Percentiles rank a stretch among this genome's conserved stretches.
Conservation (phyloP, 352 stramenopile genomes). For the Phytophthora sp. region DNA sequence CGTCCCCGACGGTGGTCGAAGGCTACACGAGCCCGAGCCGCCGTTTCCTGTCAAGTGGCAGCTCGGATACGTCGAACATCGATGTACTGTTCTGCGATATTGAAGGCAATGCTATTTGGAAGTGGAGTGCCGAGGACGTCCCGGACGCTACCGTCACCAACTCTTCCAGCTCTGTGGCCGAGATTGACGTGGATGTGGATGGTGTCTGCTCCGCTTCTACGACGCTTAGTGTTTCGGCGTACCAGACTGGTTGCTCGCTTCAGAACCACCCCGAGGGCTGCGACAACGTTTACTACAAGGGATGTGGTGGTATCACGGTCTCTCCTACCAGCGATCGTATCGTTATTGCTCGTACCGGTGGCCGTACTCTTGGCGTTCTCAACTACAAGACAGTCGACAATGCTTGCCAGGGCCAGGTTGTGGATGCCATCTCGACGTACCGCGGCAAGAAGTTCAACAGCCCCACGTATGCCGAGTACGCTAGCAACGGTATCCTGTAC, state of each 20-base stretch:
- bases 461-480: slow-evolving; percentile 71
- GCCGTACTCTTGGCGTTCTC: slow-evolving; percentile 73
- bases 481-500: slow-evolving; percentile 69
- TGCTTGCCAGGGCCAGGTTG: slow-evolving; percentile 71
- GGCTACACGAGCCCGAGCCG: slow-evolving; percentile 44
- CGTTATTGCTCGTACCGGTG: slow-evolving; percentile 76
- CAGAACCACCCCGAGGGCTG: slow-evolving; percentile 74
- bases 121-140: slow-evolving; percentile 58
- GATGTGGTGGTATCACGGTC: slow-evolving; percentile 79
- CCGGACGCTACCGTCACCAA: slow-evolving; percentile 44
- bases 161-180: slow-evolving; percentile 40
- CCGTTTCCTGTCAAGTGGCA: slow-evolving; percentile 43
- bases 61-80: slow-evolving; percentile 40
- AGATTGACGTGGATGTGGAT: slow-evolving; percentile 44
- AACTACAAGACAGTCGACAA: slow-evolving; percentile 59
- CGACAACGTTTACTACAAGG: slow-evolving; percentile 76
- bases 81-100: slow-evolving; percentile 80
- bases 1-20: slow-evolving; percentile 55
- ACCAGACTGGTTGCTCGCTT: slow-evolving; percentile 65
- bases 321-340: slow-evolving; percentile 68
- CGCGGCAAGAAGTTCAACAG: slow-evolving; percentile 84
- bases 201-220: slow-evolving; percentile 43
- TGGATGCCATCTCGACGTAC: slow-evolving; percentile 78
- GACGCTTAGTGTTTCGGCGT: slow-evolving; percentile 67
- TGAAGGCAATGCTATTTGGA: slow-evolving; percentile 76